Base-by-base conservation (phyloP, 1,284 basidiomycete genomes). In the Fomes fomentarius region DNA sequence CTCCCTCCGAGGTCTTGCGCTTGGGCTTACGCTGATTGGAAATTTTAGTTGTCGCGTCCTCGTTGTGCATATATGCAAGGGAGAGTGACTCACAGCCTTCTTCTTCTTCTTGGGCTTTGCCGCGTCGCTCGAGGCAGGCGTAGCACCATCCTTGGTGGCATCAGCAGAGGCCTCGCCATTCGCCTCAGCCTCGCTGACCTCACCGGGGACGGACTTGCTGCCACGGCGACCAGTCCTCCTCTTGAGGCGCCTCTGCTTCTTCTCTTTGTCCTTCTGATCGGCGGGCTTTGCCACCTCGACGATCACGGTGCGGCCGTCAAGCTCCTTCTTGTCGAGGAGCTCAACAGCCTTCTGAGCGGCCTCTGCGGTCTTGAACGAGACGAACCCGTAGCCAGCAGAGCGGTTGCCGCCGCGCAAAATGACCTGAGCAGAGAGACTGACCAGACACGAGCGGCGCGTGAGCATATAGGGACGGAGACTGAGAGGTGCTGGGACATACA, bases 321-420 rank as follows among this genome's bases (percentile, higher is more conserved):
- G 87, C 73, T 94, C 89, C 72, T 87, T 78, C 74, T 90, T 91
- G 81, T 96, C 82, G 69, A 96, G 88, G 68, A 81, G 75, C 61
- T 94, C 89, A 70, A 94, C 89, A 57, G 93, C 95, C 73, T 85
- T 85, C 76, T 94, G 80, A 59, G 90, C 93, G 68, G 92, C 89
- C 71, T 91, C 91, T 71, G 80, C 80, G 70, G 83, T 88, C 70
- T 82, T 78, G 74, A 94, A 83, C 61, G 90, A 85, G 71, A 95
- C 93, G 71, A 96, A 96, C 63, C 93, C 94, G 76, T 94, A 96
- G 58, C 94, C 94, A 67, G 93, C 87, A 59, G 91, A 89, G 70
- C 90, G 87, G 52, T 78, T 76, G 65, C 90, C 89, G 51, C 54
- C 47, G 61, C 91, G 89, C 73, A 84, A 76, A 72, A 93, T 93